Base-by-base conservation (phyloP, 1,284 basidiomycete species). In the Apiotrichum gamsii region DNA sequence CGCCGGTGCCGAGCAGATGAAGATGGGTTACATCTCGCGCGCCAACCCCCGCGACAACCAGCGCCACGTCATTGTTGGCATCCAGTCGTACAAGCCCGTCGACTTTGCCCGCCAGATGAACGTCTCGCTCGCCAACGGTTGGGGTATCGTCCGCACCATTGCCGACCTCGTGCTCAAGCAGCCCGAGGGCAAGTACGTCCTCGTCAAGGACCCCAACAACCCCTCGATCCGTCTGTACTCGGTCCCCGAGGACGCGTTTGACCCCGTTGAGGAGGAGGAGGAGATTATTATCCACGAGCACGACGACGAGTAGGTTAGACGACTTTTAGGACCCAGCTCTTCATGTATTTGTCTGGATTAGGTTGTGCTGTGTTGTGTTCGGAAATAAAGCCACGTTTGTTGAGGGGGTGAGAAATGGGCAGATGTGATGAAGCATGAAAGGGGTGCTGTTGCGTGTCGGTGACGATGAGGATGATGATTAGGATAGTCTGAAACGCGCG, bases 91-190 rank as follows among this genome's bases (percentile, higher is more conserved):
- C 79, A 90, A 95, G 56, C 94, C 95, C 4, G 80, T 81, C 25
- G 95, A 98, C 58, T 95, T 98, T 65, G 93, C 95, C 11, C 79
- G 77, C 21, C 95, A 98, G 74, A 85, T 98, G 65, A 97, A 97
- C 68, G 84, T 98, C 47, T 95, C 90, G 40, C 76, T 98, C 51
- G 76, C 86, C 43, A 98, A 98, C 70, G 95, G 95, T 21, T 99
- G 94, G 94, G 95, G 95, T 55, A 97, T 99, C 65, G 90, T 98
- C 24, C 81, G 93, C 49, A 93, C 88, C 20, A 84, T 96, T 52
- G 86, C 87, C 36, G 91, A 96, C 68, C 72, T 95, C 51, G 87
- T 85, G 69, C 82, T 94, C 81, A 90, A 91, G 74, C 85, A 91
- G 80, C 87, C 88, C 21, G 91, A 96, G 72, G 91, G 93, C 68